These are phyloP conservation scores for Selaginella tamariscina DNA, from an alignment of 75 land plant species.

Conservation along the genomic window DNA sequence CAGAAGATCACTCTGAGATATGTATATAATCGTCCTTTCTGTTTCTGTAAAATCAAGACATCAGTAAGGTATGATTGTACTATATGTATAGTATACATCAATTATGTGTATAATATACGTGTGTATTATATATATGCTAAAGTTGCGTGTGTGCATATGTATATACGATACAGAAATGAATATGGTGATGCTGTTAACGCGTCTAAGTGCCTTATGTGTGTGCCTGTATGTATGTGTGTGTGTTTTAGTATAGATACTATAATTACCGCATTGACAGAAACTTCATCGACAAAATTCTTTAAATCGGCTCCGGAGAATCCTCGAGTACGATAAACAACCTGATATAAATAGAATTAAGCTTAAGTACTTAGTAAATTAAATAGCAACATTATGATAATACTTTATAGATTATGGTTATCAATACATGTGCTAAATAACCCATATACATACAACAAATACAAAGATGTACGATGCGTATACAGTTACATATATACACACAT, in stretches of 20 bases:
- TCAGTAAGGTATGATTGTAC: too few species aligned
- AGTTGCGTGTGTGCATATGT: too few species aligned
- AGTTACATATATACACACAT: background rate
- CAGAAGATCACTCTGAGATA: slow-evolving; percentile 69
- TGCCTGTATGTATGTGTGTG: too few species aligned
- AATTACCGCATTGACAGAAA: slow-evolving; percentile 65
- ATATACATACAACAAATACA: background rate
- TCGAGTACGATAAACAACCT: slow-evolving; percentile 91
- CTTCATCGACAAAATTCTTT: slow-evolving; percentile 76
- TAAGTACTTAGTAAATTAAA: background rate
- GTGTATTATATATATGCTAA: too few species aligned
- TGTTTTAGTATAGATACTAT: too few species aligned
- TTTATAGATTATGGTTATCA: background rate
- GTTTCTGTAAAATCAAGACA: slow-evolving; percentile 35
- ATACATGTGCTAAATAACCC: background rate
- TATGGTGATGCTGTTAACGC: too few species aligned
- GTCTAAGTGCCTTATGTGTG: too few species aligned
- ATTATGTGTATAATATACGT: too few species aligned
- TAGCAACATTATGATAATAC: background rate
- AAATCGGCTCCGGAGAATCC: slow-evolving; percentile 98
- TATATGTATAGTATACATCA: too few species aligned
- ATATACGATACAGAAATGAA: too few species aligned
- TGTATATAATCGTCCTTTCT: slow-evolving; percentile 54
- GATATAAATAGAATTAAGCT: slow-evolving; percentile 14
- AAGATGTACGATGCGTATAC: background rate